phyloP scores from a whole-genome alignment of 108 stramenopile species.

The Skeletonema menzelii region DNA sequence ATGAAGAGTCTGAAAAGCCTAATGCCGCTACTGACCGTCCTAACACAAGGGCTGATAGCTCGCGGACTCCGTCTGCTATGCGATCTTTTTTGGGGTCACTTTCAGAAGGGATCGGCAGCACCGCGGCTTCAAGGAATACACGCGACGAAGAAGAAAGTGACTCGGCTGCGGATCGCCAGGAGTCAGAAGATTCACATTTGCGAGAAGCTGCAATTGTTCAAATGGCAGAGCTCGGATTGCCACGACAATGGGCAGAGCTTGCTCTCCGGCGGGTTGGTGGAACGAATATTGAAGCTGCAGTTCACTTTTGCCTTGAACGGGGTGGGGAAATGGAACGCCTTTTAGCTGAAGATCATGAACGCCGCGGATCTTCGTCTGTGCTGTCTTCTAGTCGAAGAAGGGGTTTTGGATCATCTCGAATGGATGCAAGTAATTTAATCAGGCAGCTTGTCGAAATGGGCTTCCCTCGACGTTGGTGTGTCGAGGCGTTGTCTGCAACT shows the following conservation, averaged over 20 bases:
- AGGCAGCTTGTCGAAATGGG: constrained; percentile 96
- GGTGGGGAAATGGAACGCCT: constrained; percentile 94
- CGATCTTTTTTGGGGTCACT: constrained; percentile 22
- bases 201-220: constrained; percentile 86
- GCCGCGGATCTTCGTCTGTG: constrained; percentile 38
- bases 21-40: background rate
- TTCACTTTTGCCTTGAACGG: constrained; percentile 94
- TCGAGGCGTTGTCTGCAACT: constrained; percentile 87
- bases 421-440: constrained; percentile 61
- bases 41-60: constrained; percentile 1
- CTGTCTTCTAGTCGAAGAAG: constrained; percentile 50
- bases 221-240: constrained; percentile 88
- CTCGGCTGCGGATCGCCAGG: constrained; percentile 27
- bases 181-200: constrained; percentile 48
- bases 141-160: constrained; percentile 60
- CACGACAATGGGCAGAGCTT: constrained; percentile 82
- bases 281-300: constrained; percentile 92
- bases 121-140: constrained; percentile 3
- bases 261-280: constrained; percentile 88
- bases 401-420: constrained; percentile 31
- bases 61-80: constrained; percentile 22
- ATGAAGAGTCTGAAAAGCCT: constrained; percentile 1
- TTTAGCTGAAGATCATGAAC: constrained; percentile 74
- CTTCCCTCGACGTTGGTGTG: constrained; percentile 93
- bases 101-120: constrained; percentile 3